Conservation (phyloP, 805 yeast genomes). For the Cyberlindnera saturnus region DNA sequence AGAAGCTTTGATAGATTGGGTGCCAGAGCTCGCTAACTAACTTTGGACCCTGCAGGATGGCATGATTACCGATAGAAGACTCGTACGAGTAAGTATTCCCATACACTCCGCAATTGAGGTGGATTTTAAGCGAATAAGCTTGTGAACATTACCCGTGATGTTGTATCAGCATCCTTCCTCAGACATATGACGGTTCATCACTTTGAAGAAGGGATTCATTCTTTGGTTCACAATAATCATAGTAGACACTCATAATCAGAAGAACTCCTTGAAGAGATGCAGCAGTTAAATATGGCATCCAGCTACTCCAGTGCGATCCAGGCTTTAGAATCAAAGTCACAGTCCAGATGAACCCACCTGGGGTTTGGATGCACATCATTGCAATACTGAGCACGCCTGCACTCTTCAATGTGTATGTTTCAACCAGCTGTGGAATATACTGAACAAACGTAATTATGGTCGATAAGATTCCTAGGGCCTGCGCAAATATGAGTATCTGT, state of each 20-base stretch:
- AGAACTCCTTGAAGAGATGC: slow-evolving; percentile 61
- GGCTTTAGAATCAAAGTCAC: slow-evolving; percentile 63
- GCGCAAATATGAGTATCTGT: slow-evolving; percentile 39
- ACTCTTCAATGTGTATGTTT: slow-evolving; percentile 63
- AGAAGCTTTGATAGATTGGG: no score
- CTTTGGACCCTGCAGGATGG: no score
- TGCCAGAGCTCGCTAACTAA: no score
- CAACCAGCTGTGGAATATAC: slow-evolving; percentile 72
- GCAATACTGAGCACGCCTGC: slow-evolving; percentile 75
- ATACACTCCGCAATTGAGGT: no score
- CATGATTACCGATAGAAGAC: no score
- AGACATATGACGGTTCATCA: not conserved
- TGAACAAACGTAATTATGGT: slow-evolving; percentile 61
- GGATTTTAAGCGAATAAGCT: no score
- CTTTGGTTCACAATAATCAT: slow-evolving; percentile 14
- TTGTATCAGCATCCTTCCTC: not conserved
- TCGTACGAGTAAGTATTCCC: no score
- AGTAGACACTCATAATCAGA: slow-evolving; percentile 57
- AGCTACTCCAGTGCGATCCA: slow-evolving; percentile 80
- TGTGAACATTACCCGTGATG: not conserved
- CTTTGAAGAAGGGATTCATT: not conserved
- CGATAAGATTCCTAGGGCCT: slow-evolving; percentile 57
- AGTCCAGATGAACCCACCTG: slow-evolving; percentile 83
- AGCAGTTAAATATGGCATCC: slow-evolving; percentile 75
- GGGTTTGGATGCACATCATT: slow-evolving; percentile 84